Percentiles rank a stretch among this genome's conserved stretches.
Evolutionary conservation across 2,329 filamentous ascomycete species (phyloP).

Genomic region (Aciculosporium take): DNA sequence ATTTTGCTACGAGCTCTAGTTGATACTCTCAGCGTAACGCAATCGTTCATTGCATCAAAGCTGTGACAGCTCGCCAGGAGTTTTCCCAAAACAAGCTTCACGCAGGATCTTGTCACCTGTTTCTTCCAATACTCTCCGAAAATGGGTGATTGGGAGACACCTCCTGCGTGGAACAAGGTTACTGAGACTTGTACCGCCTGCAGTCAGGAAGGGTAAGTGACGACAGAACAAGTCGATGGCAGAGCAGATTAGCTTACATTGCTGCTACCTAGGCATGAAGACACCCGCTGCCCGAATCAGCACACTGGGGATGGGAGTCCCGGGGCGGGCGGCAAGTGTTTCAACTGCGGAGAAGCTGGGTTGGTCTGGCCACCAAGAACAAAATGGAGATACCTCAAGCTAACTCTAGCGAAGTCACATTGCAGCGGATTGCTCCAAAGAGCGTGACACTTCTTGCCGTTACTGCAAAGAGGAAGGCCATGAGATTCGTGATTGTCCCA

Average conservation of each 20-base stretch:
- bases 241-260: neutral
- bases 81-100: too few species aligned
- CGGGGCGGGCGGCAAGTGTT: slow-evolving; percentile 18
- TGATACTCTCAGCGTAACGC: too few species aligned
- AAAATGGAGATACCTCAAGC: neutral
- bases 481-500: slow-evolving; percentile 47
- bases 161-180: slow-evolving; percentile 4
- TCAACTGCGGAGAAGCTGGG: slow-evolving; percentile 24
- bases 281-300: slow-evolving; percentile 5
- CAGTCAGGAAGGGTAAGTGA: slow-evolving; percentile 6
- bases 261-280: slow-evolving; percentile 5
- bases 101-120: too few species aligned
- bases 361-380: slow-evolving; percentile 8
- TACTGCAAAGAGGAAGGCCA: slow-evolving; percentile 39
- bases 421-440: slow-evolving; percentile 22
- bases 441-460: slow-evolving; percentile 21
- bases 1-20: too few species aligned
- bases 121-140: neutral
- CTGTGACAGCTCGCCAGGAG: too few species aligned
- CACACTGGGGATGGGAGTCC: neutral
- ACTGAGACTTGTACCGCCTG: slow-evolving; percentile 3
- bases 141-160: slow-evolving; percentile 4
- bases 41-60: too few species aligned
- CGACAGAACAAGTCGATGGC: neutral
- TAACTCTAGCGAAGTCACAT: slow-evolving; percentile 14